phyloP scores from a whole-genome alignment of 257 asterid genomes.

The Ballota nigra region DNA sequence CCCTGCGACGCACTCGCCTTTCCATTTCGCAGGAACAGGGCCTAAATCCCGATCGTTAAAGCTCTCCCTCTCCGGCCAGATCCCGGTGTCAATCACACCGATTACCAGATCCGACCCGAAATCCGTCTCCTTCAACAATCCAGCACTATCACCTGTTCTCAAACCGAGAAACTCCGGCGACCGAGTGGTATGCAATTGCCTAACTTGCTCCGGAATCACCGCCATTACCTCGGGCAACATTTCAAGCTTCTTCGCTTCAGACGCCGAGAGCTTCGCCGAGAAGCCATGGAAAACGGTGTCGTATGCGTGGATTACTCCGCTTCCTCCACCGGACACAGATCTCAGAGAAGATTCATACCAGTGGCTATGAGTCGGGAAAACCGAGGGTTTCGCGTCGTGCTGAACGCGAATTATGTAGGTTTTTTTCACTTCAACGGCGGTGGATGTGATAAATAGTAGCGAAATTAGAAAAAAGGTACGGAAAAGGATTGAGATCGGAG shows the following conservation, averaged over 20 bases:
- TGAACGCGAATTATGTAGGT: conserved; percentile 62
- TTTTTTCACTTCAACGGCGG: background rate
- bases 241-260: conserved; percentile 44
- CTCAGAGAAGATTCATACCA: conserved; percentile 65
- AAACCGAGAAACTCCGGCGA: conserved; percentile 87
- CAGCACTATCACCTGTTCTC: conserved; percentile 52
- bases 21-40: conserved; percentile 75
- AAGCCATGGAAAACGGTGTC: conserved; percentile 74
- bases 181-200: conserved; percentile 76
- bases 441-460: background rate
- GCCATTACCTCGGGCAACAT: conserved; percentile 40
- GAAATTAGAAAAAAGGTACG: background rate
- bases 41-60: conserved; percentile 63
- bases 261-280: conserved; percentile 54
- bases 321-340: conserved; percentile 21
- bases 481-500: conserved; percentile 8
- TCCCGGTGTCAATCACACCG: conserved; percentile 89
- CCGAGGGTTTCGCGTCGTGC: conserved; percentile 60
- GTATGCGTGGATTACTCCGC: conserved; percentile 53
- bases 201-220: conserved; percentile 70
- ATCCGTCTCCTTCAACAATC: conserved; percentile 72
- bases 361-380: conserved; percentile 55
- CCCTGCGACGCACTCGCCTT: conserved; percentile 58
- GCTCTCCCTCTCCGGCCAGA: conserved; percentile 94
- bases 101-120: conserved; percentile 88